Base-by-base conservation (phyloP, 345 rosid genomes). In the Lagerstroemia speciosa region DNA sequence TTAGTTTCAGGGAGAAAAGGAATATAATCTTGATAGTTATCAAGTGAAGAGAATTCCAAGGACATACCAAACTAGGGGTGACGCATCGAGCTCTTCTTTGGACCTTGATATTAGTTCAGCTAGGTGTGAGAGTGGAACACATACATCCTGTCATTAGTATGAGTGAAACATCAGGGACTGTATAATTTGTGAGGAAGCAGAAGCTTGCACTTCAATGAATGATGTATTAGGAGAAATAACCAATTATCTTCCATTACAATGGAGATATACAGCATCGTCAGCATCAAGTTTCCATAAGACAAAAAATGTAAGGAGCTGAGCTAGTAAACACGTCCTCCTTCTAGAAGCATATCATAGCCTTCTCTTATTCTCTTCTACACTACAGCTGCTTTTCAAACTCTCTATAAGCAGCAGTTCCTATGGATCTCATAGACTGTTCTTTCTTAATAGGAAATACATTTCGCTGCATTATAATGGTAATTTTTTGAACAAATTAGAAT, bases 91-190 rank as follows among this genome's bases (percentile, higher is more conserved):
- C 85, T 86, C 86, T 73, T 78, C 37, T 73, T 87, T 93, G 65
- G 97, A 91, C 71, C 52, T 81, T 26, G 98, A 73, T 74, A 93
- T 93, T 74, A 93, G 69, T 66, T 91, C 91, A 46, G 90, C 94
- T 50, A 91, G 87, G 67, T 66, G 84, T 61, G 98, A 91, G 55
- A 89, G 78, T 64, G 97, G 98, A 72, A 89, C 97, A 36, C 98
- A 93, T 14, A 91, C 98, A 69, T 91, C 98, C 97, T 93, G 80
- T 72, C 81, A 69, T 38, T 65, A 65, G 45, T 38, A 34, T 34
- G 40, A 7, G 17, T 65, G 11, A 37, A 24, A 14, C 32, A 65
- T 40, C 46, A 19, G 12, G 38, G 19, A 32, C 26, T 3, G 9
- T 40, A 38, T 36, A 36, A 37, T 9, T 22, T 36, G 8, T 26